Base-by-base conservation (phyloP, 2,329 filamentous ascomycete genomes). In the Sporothrix euskadiensis region DNA sequence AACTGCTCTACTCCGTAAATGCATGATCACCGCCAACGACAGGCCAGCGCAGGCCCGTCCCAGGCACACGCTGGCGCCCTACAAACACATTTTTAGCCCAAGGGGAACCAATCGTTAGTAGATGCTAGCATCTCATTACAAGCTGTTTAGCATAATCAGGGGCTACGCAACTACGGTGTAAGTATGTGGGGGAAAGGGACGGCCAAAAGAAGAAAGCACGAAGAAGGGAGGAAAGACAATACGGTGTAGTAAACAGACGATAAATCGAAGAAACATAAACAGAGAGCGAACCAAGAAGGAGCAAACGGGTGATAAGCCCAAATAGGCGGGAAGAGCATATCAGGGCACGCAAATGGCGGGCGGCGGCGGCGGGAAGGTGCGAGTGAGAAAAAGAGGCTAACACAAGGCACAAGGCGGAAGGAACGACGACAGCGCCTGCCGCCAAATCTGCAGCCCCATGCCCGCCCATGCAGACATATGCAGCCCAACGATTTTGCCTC, bases 401-500 rank as follows among this genome's bases (percentile, higher is more conserved):
- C 14, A 63, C 35, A 61, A 57, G 49, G 39, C 44, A 41, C n/a
- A 44, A 54, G 52, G 52, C 52, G 52, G 22, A 56, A 56, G 70
- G 47, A 44, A 47, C 19, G 59, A 63, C 39, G 44, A 22, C 68
- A 69, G 68, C 68, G 68, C 65, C 41, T 68, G 41, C 65, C 44
- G 44, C 44, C 65, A 52, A n/a, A 68, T n/a, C 65, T 68, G 65
- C 65, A 68, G 44, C 44, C 63, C 63, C 65, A 52, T 52, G 41
- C 22, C 65, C 44, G 26, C 22, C 44, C 65, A 52, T 68, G 44
- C 65, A 49, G 7, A 14, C 59, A 41, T 35, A 41, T 59, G 56
- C 59, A 68, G 65, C 65, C 65, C 65, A 68, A 68, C 65, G 26
- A 68, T 72, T 72, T 57, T 8, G 47, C 63, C 47, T 68, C 63